Base-by-base conservation (phyloP, 202 grass and related monocot genomes). In the Musa balbisiana region DNA sequence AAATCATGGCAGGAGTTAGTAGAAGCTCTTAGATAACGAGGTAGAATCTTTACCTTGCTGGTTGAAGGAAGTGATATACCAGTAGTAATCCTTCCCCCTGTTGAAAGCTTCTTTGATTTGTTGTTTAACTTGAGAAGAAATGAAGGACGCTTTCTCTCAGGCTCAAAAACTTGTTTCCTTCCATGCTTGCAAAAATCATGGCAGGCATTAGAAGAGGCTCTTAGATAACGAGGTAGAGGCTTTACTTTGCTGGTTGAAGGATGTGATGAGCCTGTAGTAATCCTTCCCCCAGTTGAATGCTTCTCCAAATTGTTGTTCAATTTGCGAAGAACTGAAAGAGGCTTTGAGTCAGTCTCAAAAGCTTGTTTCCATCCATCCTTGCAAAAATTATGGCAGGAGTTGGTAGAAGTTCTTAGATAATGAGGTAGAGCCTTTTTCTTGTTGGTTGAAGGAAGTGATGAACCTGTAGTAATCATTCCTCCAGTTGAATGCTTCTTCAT, bases 111-210 rank as follows among this genome's bases (percentile, higher is more conserved):
- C 53, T 12, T 55, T 8, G 8, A 27, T 17, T 43, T 43, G 33
- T 43, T 43, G 33, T 43, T 43, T 43, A 43, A 3, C 33, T 43
- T 6, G 33, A 43, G 33, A 43, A 43, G 3, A 43, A 43, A 43
- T 43, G 33, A 43, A 43, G 33, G 3, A 5, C 2, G 33, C 4
- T 43, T 43, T 43, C 33, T 43, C 22, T 65, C 79, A 12, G 78
- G 62, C 26, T 77, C 77, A 16, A 85, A 87, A 12, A 68, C 26
- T 62, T 96, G 82, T 19, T 74, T 73, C 9, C 62, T 62, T n/a
- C 89, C 92, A 67, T 92, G 85, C 81, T 96, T 96, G 87, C 92
- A 96, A 9, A 74, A 72, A 17, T 92, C 80, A 79, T 96, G 92
- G 83, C 92, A 92, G 0, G 92, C 89, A 19, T 85, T 81, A 0